A percentile compares a stretch with the other conserved stretches of the same genome.
Evolutionary conservation across 495 filamentous ascomycete species (phyloP).

Genomic region (Letharia columbiana): DNA sequence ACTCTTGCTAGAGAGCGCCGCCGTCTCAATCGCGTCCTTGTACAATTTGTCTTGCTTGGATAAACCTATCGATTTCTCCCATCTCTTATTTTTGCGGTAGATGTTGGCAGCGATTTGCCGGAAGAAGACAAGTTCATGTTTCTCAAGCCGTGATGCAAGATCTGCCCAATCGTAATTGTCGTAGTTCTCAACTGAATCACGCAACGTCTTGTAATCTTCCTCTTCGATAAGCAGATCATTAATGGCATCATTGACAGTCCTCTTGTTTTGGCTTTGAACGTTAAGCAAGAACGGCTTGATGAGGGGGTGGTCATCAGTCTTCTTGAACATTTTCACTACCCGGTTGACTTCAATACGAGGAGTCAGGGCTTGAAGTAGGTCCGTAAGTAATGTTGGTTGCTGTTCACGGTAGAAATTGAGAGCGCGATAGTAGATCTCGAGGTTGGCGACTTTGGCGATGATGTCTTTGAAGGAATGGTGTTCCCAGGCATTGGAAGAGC

Average conservation of each 20-base stretch:
- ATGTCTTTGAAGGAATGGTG: slow-evolving; percentile 99
- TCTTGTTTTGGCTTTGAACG: slow-evolving; percentile 96
- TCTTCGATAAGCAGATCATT: slow-evolving; percentile 98
- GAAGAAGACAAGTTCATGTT: slow-evolving; percentile 98
- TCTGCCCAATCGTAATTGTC: slow-evolving; percentile 98
- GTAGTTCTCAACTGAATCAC: slow-evolving; percentile 95
- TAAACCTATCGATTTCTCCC: slow-evolving; percentile 98
- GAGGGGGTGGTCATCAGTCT: slow-evolving; percentile 94
- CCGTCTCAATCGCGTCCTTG: slow-evolving; percentile 98
- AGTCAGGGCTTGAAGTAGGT: slow-evolving; percentile 86
- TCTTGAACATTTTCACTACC: slow-evolving; percentile 96
- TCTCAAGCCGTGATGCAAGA: slow-evolving; percentile 88
- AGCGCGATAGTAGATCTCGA: slow-evolving; percentile 97
- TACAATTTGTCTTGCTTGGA: slow-evolving; percentile 99
- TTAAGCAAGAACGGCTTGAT: slow-evolving; percentile 99
- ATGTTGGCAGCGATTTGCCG: slow-evolving; percentile 96
- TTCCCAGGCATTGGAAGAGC: slow-evolving; percentile 96
- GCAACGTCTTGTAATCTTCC: slow-evolving; percentile 97
- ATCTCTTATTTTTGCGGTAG: slow-evolving; percentile 99
- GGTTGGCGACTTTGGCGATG: slow-evolving; percentile 92
- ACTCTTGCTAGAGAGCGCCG: slow-evolving; percentile 83
- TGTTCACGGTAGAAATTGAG: slow-evolving; percentile 98
- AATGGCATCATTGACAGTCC: slow-evolving; percentile 93
- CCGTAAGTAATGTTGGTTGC: slow-evolving; percentile 89
- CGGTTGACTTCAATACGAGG: slow-evolving; percentile 95